Evolutionary conservation across 1,284 basidiomycete species (phyloP).

Genomic region (Cronartium quercuum): DNA sequence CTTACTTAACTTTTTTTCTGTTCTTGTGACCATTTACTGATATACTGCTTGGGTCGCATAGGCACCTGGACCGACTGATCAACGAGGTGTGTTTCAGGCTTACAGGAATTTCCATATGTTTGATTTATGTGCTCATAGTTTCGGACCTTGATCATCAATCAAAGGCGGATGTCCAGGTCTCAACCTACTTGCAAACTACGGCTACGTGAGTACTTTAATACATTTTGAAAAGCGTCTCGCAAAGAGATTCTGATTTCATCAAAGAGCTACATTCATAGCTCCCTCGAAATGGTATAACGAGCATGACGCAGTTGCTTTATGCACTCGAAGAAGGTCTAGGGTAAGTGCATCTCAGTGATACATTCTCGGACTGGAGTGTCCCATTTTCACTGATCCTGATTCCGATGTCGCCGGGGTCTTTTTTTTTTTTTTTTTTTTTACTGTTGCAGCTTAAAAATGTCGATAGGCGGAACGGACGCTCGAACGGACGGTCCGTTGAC

Average conservation of each 20-base stretch:
- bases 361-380: background rate
- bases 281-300: background rate
- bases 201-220: background rate
- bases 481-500: background rate
- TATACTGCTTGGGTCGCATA: too few relatives aligned
- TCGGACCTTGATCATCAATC: too few relatives aligned
- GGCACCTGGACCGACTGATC: background rate
- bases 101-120: background rate
- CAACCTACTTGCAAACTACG: constrained; percentile 26
- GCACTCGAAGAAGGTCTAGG: background rate
- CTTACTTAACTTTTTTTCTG: background rate
- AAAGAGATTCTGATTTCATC: background rate
- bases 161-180: constrained; percentile 35
- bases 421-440: background rate
- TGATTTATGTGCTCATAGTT: background rate
- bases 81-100: background rate
- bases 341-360: background rate
- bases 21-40: too few relatives aligned
- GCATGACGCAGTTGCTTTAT: background rate
- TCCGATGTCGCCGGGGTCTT: background rate
- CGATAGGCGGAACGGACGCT: background rate
- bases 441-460: background rate
- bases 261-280: background rate
- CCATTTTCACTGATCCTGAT: background rate
- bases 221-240: background rate